phyloP scores from a whole-genome alignment of 345 rosid species.

The Citrus unshiu region DNA sequence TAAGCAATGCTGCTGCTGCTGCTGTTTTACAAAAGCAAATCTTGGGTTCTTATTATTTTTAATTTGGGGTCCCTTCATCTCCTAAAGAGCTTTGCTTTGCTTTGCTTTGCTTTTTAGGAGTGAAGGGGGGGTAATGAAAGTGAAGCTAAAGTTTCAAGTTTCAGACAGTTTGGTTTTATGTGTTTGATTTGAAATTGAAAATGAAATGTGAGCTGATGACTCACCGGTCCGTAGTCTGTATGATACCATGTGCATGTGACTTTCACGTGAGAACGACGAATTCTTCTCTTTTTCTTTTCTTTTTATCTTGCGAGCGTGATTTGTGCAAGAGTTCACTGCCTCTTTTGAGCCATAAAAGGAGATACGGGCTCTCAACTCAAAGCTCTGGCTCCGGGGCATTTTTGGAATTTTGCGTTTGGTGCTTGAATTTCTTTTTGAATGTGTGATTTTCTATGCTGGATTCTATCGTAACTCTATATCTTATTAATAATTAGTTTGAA shows the following conservation, averaged over 20 bases:
- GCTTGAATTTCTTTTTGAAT: neutral
- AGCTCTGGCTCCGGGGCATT: neutral
- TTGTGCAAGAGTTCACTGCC: conserved; percentile 24
- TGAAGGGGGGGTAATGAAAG: neutral
- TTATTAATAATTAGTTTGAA: too few relatives aligned
- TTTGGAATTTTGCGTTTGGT: neutral
- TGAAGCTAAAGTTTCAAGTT: neutral
- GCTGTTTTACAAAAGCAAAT: neutral
- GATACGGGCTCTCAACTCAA: too few relatives aligned
- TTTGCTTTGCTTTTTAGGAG: conserved; percentile 12
- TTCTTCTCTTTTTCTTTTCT: neutral
- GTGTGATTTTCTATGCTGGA: neutral
- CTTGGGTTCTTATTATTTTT: neutral
- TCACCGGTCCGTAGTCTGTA: neutral
- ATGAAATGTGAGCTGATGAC: neutral
- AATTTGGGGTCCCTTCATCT: conserved; percentile 10
- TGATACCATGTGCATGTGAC: conserved; percentile 18
- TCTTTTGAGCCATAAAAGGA: neutral
- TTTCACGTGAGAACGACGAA: conserved; percentile 22
- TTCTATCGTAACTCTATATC: too few relatives aligned
- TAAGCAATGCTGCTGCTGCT: neutral
- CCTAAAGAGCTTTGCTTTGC: conserved; percentile 7
- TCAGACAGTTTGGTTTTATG: neutral
- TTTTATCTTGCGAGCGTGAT: conserved; percentile 23
- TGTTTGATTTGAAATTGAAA: neutral